A percentile compares a stretch with the other conserved stretches of the same genome.
Evolutionary conservation across 148 eudicot genomes (phyloP).

Genomic region (Vaccinium darrowii): DNA sequence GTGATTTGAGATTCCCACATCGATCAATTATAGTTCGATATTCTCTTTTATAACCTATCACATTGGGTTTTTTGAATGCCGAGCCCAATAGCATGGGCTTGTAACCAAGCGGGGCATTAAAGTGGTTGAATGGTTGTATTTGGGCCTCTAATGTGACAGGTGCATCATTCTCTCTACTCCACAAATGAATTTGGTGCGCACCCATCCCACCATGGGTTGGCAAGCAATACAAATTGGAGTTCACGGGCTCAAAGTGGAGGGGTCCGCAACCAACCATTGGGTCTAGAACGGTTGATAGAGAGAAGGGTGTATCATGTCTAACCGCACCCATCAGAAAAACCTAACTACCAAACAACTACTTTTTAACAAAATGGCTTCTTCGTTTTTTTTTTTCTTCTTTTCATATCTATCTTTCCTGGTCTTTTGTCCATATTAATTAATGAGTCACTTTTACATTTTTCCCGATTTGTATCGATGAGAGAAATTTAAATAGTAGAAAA

Average conservation of each 20-base stretch:
- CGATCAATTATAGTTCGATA: neutral
- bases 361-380: too few relatives aligned
- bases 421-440: too few relatives aligned
- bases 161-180: neutral
- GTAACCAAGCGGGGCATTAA: neutral
- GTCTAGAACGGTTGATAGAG: neutral
- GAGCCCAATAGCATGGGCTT: neutral
- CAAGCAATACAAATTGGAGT: too few relatives aligned
- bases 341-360: too few relatives aligned
- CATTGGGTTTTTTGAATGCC: neutral
- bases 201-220: too few relatives aligned
- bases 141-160: neutral
- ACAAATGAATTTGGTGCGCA: neutral
- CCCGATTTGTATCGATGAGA: too few relatives aligned
- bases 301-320: neutral
- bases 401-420: too few relatives aligned
- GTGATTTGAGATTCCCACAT: neutral
- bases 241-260: neutral
- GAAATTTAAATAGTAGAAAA: too few relatives aligned
- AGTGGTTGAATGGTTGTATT: neutral
- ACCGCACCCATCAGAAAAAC: neutral
- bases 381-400: too few relatives aligned
- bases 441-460: too few relatives aligned
- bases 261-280: neutral
- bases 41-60: neutral